A percentile compares a stretch with the other conserved stretches of the same genome.
phyloP scores from a whole-genome alignment of 306 rosid genomes.

The Trifolium fragiferum region DNA sequence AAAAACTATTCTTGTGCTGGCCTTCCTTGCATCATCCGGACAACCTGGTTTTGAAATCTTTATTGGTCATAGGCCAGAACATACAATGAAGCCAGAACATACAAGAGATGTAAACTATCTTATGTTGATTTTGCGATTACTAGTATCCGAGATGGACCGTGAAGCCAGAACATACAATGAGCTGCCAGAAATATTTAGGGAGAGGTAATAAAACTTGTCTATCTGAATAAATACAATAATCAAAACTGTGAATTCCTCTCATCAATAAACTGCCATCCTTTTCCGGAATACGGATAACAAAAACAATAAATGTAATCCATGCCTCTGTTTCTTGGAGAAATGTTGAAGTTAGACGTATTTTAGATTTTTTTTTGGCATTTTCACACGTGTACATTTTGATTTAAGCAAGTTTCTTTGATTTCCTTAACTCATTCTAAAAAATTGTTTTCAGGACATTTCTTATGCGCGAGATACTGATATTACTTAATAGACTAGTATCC shows the following conservation, averaged over 20 bases:
- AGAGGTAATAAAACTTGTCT: constrained; percentile 64
- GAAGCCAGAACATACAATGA: constrained; percentile 52
- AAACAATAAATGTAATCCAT: not conserved
- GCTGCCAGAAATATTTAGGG: constrained; percentile 56
- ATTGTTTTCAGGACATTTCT: constrained; percentile 72
- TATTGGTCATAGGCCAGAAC: constrained; percentile 54
- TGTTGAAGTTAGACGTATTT: not conserved
- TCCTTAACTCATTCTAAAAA: constrained; percentile 26
- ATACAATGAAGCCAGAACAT: too few relatives aligned
- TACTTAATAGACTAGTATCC: constrained; percentile 84
- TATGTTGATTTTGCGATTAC: constrained; percentile 67
- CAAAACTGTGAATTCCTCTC: constrained; percentile 13
- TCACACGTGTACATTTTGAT: constrained; percentile 3
- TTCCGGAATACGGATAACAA: not conserved
- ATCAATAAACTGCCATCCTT: not conserved
- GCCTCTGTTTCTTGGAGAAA: not conserved
- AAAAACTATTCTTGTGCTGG: constrained; percentile 71
- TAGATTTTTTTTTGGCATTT: not conserved
- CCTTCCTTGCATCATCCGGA: constrained; percentile 90
- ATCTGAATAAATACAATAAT: constrained; percentile 5
- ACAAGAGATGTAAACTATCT: constrained; percentile 62
- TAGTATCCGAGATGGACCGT: constrained; percentile 61
- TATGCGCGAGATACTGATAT: constrained; percentile 81
- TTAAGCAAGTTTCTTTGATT: constrained; percentile 1
- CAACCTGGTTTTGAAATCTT: constrained; percentile 79